Percentiles rank a stretch among this genome's conserved stretches.
Evolutionary conservation across 1,284 basidiomycete species (phyloP).

Genomic region (Boletus mariae): DNA sequence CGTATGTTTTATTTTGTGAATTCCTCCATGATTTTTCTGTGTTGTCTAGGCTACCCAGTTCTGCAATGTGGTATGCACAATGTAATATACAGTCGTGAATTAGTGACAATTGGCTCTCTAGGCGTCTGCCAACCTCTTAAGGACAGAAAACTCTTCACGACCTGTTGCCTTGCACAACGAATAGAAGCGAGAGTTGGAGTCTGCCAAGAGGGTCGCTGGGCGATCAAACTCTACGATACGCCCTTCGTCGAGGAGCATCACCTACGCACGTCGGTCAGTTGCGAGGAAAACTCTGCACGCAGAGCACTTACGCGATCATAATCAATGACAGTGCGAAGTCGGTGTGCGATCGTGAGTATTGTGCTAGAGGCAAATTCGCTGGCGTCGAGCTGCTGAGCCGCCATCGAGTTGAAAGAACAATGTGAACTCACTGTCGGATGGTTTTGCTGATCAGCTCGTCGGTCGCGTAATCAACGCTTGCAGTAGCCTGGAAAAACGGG

Average conservation of each 20-base stretch:
- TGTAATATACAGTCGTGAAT: neutral
- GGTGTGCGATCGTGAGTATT: constrained; percentile 69
- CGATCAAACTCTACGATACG: constrained; percentile 78
- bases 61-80: constrained; percentile 10
- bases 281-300: constrained; percentile 12
- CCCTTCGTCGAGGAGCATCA: constrained; percentile 87
- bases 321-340: constrained; percentile 66
- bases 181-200: constrained; percentile 70
- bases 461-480: constrained; percentile 60
- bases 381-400: constrained; percentile 21
- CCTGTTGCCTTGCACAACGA: constrained; percentile 81
- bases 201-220: constrained; percentile 63
- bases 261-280: constrained; percentile 37
- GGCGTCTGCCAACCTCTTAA: constrained; percentile 64
- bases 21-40: neutral
- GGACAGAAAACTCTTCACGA: constrained; percentile 69
- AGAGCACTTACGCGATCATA: constrained; percentile 51
- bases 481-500: constrained; percentile 19
- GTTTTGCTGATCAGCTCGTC: constrained; percentile 59
- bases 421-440: constrained; percentile 47
- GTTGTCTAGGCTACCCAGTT: neutral
- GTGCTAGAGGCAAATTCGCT: constrained; percentile 65
- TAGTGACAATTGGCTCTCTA: constrained; percentile 17
- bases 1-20: too few species aligned
- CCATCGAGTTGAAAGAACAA: neutral